phyloP scores from a whole-genome alignment of 345 rosid genomes.

The Murraya koenigii region DNA sequence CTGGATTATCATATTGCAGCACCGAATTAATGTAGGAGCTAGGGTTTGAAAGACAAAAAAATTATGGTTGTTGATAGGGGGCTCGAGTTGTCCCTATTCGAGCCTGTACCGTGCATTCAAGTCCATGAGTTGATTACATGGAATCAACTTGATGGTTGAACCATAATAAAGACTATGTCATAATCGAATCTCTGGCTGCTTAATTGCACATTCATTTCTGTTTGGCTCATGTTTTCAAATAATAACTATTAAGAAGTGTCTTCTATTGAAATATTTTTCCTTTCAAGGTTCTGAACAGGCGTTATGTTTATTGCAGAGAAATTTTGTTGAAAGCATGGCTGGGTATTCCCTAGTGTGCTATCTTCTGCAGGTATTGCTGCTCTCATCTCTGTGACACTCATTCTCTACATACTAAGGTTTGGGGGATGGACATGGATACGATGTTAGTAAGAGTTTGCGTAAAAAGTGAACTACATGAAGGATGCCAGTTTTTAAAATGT shows the following conservation, averaged over 20 bases:
- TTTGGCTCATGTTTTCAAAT: neutral
- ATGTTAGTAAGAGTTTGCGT: neutral
- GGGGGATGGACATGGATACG: neutral
- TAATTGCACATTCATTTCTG: neutral
- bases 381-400: neutral
- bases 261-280: neutral
- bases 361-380: constrained; percentile 73
- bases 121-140: neutral
- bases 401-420: neutral
- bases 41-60: neutral
- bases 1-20: neutral
- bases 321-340: constrained; percentile 99
- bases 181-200: neutral
- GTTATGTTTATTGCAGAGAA: constrained; percentile 64
- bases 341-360: constrained; percentile 99
- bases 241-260: neutral
- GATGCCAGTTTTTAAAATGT: neutral
- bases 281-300: neutral
- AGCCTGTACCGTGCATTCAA: neutral
- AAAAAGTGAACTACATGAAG: neutral
- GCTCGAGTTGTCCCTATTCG: neutral
- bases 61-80: neutral
- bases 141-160: neutral
- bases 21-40: neutral
- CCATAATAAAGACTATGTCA: neutral